Evolutionary conservation across 352 stramenopile species (phyloP).

Genomic region (Pythium coloratum): DNA sequence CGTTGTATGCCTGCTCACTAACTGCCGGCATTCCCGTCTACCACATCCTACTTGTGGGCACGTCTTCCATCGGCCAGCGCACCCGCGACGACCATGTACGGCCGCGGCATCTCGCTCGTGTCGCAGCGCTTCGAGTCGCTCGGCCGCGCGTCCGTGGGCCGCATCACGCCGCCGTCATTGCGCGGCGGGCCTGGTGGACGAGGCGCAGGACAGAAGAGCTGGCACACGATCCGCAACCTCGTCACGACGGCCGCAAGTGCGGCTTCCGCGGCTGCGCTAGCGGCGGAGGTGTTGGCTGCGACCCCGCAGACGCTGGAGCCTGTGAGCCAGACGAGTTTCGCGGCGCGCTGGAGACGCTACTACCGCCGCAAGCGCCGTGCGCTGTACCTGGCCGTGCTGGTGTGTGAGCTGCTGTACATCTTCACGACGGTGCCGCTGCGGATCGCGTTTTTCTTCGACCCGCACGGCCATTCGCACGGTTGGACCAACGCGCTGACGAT

Average conservation of each 20-base stretch:
- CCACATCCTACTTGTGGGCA: neutral
- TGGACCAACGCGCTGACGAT: constrained; percentile 56
- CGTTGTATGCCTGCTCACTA: neutral
- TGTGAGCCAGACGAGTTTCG: neutral
- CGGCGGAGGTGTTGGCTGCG: neutral
- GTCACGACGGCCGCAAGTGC: neutral
- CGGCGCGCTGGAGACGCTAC: constrained; percentile 7
- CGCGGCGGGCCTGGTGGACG: neutral
- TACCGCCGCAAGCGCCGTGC: constrained; percentile 19
- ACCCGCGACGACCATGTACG: constrained; percentile 18
- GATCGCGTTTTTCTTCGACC: constrained; percentile 44
- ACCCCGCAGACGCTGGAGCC: neutral
- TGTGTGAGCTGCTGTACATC: constrained; percentile 39
- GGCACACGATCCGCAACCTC: neutral
- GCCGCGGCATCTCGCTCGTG: constrained; percentile 24
- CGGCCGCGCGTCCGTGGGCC: constrained; percentile 7
- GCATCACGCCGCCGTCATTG: neutral
- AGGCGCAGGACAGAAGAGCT: neutral
- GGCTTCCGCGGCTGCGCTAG: neutral
- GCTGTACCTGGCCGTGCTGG: constrained; percentile 27
- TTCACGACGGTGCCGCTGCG: constrained; percentile 43
- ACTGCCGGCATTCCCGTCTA: neutral
- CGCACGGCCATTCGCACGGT: constrained; percentile 25
- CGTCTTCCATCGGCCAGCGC: no score
- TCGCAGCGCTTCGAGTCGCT: constrained; percentile 24